Evolutionary conservation across 345 rosid genomes (phyloP), one percentile per base, ranked within the genome.

Genomic region (Eucalyptus melliodora): DNA sequence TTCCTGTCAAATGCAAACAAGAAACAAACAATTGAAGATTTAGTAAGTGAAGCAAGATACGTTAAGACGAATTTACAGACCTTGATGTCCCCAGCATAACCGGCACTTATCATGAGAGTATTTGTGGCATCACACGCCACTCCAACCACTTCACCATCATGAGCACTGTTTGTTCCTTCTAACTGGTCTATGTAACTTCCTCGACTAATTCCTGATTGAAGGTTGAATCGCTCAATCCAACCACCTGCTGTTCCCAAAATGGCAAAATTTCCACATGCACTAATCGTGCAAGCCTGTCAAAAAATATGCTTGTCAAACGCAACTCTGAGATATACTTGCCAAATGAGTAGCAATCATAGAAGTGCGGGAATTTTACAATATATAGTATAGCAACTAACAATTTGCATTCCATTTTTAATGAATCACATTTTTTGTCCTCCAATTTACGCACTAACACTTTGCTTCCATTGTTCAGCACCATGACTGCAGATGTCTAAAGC

Each of bases 191-290:
- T 24, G 89, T 96, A 98, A 89, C 96, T 94, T 88, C 99, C 99
- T 87, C 99, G 95, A 94, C 98, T 96, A 82, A 94, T 92, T 92
- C 99, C 99, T 89, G 99, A 97, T 88, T 98, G 99, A 90, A 98
- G 97, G 87, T 98, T 98, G 92, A 98, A 98, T 87, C 96, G 92
- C 93, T 98, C 99, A 82, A 97, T 95, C 97, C 97, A 98, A 90
- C 99, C 99, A 92, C 99, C 93, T 1, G 96, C 95, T 31, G 99
- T 97, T 90, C 99, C 99, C 3, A 98, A 92, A 89, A 98, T 93
- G 77, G 99, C 97, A 93, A 97, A 97, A 94, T 98, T 96, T 90
- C 99, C 99, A 92, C 99, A 98, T 13, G 99, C 97, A 93, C 98
- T 98, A 81, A 98, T 97, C 83, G 96, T 88, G 88, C 99, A 98